Evolutionary conservation across 768 basidiomycete species (phyloP), one percentile per base, ranked within the genome.

Genomic region (Podaxis sp.): DNA sequence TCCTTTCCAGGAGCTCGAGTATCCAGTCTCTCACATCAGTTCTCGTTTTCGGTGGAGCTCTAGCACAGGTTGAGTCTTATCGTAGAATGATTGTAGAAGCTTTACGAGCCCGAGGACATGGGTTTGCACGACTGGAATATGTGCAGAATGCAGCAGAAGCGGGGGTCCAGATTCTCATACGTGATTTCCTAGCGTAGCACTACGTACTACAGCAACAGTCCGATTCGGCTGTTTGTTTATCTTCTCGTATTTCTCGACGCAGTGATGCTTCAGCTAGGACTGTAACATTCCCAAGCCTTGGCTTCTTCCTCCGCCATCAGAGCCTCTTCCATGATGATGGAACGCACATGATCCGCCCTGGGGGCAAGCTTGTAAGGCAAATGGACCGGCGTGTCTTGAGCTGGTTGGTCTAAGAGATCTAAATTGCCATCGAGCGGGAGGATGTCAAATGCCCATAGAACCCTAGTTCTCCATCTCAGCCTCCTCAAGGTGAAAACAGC

Each of bases 391-490:
- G 25, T 27, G 19, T 61, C n/a, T 12, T 33, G 25, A 19, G 11
- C 19, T 15, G 41, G n/a, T n/a, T 19, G 19, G 2, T 19, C 8
- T 9, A 43, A 33, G 17, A 9, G 40, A 24, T 37, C 25, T 4
- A 22, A 17, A 5, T 17, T 29, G n/a, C 22, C 64, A 5, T 53
- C 57, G 3, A 60, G 37, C 0, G 67, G 68, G 2, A 59, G 5
- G 22, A 72, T 61, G 22, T 68, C 52, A 54, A 68, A 70, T 1
- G 70, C 68, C 71, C 71, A 72, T 1, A 72, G 61, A 0, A 70
- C 58, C 55, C 69, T 72, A 0, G 7, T 19, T 4, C 15, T 46
- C n/a, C 19, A 33, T 7, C n/a, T 46, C 43, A 46, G 43, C 15
- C 43, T 19, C 8, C 19, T 46, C 7, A n/a, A 17, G 19, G 15